A percentile compares a stretch with the other conserved stretches of the same genome.
Evolutionary conservation across 1,284 basidiomycete species (phyloP).

Genomic region (Xerocomus nothofagi): DNA sequence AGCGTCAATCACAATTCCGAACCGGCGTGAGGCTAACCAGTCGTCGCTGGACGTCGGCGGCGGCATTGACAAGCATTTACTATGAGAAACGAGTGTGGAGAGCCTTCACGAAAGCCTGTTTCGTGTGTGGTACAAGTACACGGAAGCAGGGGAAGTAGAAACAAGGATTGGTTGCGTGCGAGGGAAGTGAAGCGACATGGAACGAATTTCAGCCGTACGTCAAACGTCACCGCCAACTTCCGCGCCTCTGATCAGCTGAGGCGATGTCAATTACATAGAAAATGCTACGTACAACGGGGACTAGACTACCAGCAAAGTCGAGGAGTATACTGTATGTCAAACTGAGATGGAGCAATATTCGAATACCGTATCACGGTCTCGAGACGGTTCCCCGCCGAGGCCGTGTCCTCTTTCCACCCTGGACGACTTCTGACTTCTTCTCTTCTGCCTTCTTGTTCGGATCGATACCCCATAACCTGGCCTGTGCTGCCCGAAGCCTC

Average conservation of each 20-base stretch:
- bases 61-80: slow-evolving; percentile 54
- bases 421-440: slow-evolving; percentile 9
- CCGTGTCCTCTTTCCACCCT: slow-evolving; percentile 34
- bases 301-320: neutral
- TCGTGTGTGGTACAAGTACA: slow-evolving; percentile 15
- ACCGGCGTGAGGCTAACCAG: slow-evolving; percentile 80
- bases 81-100: slow-evolving; percentile 26
- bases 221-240: neutral
- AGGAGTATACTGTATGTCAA: slow-evolving; percentile 2
- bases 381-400: slow-evolving; percentile 25
- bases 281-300: slow-evolving; percentile 1
- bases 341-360: slow-evolving; percentile 11
- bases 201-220: slow-evolving; percentile 1
- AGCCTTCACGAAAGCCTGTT: slow-evolving; percentile 25
- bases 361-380: slow-evolving; percentile 14
- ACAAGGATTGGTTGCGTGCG: neutral
- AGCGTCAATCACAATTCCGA: slow-evolving; percentile 96
- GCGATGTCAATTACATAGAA: neutral
- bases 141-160: neutral
- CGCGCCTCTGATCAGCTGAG: neutral
- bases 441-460: slow-evolving; percentile 21
- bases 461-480: slow-evolving; percentile 28
- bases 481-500: slow-evolving; percentile 44
- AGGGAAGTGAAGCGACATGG: neutral
- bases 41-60: slow-evolving; percentile 66